Evolutionary conservation across 441 rosid species (phyloP).

Genomic region (Hura crepitans): DNA sequence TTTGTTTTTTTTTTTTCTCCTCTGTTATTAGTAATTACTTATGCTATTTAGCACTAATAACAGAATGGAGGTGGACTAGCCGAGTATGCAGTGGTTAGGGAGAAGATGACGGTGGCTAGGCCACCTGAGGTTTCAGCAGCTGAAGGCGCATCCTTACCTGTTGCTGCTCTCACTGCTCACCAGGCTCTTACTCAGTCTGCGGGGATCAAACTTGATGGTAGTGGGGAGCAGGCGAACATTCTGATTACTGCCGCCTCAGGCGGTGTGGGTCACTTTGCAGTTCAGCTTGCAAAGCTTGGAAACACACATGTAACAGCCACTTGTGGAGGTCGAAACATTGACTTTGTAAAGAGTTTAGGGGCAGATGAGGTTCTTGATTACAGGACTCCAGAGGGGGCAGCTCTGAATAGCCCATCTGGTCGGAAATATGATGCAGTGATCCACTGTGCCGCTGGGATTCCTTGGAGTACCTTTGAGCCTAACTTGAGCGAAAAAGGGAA

Average conservation of each 20-base stretch:
- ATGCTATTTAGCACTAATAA: conserved; percentile 7
- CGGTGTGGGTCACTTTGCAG: conserved; percentile 72
- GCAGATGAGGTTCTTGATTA: conserved; percentile 78
- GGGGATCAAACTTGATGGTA: conserved; percentile 58
- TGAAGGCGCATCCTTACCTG: conserved; percentile 58
- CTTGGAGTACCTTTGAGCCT: conserved; percentile 56
- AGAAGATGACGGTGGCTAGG: conserved; percentile 50
- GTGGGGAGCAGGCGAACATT: conserved; percentile 48
- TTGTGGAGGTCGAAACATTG: conserved; percentile 42
- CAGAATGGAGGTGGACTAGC: conserved; percentile 72
- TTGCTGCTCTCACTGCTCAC: conserved; percentile 63
- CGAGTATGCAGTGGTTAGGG: conserved; percentile 53
- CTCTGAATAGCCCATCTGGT: conserved; percentile 67
- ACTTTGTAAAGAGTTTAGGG: conserved; percentile 61
- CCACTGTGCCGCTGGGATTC: conserved; percentile 54
- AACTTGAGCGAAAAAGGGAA: conserved; percentile 48
- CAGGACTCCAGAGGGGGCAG: conserved; percentile 65
- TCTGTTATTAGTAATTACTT: background rate
- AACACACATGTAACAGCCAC: conserved; percentile 77
- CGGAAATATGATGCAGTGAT: conserved; percentile 62
- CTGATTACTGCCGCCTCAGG: conserved; percentile 80
- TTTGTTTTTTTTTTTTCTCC: background rate
- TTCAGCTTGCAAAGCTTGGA: conserved; percentile 69
- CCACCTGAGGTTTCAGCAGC: conserved; percentile 65
- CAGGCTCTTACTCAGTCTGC: conserved; percentile 49